phyloP scores from a whole-genome alignment of 192 early-diverging fungal genomes.

The Coemansia sp. region DNA sequence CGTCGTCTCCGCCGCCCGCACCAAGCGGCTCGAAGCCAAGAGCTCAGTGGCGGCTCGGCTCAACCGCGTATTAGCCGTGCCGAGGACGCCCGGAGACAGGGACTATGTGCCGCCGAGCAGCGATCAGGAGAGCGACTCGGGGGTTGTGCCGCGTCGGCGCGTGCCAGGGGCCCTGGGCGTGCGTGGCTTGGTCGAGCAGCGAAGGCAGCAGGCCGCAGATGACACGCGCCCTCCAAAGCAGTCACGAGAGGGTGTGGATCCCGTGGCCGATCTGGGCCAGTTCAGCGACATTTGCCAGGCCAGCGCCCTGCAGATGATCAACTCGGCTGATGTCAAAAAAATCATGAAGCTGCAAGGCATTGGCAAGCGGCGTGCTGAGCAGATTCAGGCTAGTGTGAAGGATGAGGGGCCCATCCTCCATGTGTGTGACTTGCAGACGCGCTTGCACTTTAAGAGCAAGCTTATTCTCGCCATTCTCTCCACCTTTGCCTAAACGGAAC shows the following conservation, averaged over 20 bases:
- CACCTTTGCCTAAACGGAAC: slow-evolving; percentile 27
- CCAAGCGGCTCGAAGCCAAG: slow-evolving; percentile 27
- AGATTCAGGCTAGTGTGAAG: slow-evolving; percentile 53
- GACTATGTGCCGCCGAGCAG: slow-evolving; percentile 34
- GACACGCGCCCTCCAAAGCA: no score
- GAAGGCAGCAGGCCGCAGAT: slow-evolving; percentile 8
- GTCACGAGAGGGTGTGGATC: not conserved
- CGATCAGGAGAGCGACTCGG: slow-evolving; percentile 5
- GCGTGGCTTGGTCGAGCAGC: slow-evolving; percentile 37
- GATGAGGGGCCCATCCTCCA: slow-evolving; percentile 37
- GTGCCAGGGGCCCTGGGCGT: slow-evolving; percentile 37
- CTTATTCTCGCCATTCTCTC: slow-evolving; percentile 47
- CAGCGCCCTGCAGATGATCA: slow-evolving; percentile 57
- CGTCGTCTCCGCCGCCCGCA: not conserved
- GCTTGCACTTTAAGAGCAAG: slow-evolving; percentile 50
- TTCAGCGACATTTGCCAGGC: slow-evolving; percentile 49
- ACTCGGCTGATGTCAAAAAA: slow-evolving; percentile 53
- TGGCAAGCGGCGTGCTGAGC: slow-evolving; percentile 59
- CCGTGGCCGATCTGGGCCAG: slow-evolving; percentile 15
- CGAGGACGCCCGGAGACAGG: slow-evolving; percentile 31
- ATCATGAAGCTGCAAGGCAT: slow-evolving; percentile 59
- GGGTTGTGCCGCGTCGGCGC: no score
- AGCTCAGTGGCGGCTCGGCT: slow-evolving; percentile 36
- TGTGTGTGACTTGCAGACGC: slow-evolving; percentile 36
- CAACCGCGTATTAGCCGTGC: slow-evolving; percentile 17